phyloP scores from a whole-genome alignment of 2,329 filamentous ascomycete genomes.

The Colletotrichum kahawae region DNA sequence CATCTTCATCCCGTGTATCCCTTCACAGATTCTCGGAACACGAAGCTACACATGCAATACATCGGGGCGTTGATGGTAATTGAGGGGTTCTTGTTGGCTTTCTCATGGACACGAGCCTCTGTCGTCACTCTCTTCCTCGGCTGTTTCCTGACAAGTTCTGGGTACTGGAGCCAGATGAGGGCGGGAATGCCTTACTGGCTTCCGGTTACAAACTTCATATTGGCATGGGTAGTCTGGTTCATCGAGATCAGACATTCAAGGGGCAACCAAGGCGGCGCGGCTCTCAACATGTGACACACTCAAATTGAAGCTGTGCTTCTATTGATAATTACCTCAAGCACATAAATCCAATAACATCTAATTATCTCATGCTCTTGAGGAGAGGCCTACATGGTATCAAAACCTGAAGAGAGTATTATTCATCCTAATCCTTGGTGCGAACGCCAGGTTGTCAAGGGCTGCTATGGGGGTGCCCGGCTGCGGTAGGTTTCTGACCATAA shows the following conservation, averaged over 20 bases:
- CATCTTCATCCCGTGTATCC: background rate
- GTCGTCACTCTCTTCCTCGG: background rate
- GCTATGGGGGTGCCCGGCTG: background rate
- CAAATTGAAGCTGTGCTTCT: background rate
- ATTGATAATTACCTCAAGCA: background rate
- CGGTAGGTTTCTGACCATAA: background rate
- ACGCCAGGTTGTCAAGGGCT: background rate
- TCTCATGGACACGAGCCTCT: background rate
- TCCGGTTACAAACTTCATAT: background rate
- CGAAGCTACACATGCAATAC: background rate
- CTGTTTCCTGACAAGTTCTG: background rate
- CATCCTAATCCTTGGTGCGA: background rate
- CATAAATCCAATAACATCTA: background rate
- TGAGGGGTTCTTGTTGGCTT: background rate
- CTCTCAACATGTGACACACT: background rate
- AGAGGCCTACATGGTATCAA: background rate
- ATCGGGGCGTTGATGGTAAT: background rate
- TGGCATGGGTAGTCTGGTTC: background rate
- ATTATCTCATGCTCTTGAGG: background rate
- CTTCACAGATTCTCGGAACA: background rate
- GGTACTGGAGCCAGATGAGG: constrained; percentile 1
- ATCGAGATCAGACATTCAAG: background rate
- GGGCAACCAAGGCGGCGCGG: background rate
- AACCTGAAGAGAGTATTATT: background rate
- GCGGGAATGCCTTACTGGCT: background rate